Evolutionary conservation across 2,329 filamentous ascomycete genomes (phyloP), one percentile per base, ranked within the genome.

Genomic region (Fusarium poae): DNA sequence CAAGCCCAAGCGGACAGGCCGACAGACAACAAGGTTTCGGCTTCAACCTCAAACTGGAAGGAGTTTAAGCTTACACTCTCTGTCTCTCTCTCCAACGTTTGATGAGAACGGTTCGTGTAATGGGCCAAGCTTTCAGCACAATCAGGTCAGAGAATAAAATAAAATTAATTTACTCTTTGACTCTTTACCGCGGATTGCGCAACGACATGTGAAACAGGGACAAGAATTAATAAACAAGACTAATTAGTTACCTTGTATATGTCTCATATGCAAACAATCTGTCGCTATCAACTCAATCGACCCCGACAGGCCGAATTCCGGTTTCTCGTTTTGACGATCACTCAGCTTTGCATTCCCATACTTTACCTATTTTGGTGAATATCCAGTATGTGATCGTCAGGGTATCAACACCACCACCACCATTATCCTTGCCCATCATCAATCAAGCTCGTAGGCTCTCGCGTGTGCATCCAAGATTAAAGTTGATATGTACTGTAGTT

Each of bases 21-120:
- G 72, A 74, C 29, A 65, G 6, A 27, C 27, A 27, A 27, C 59
- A 63, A 68, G 52, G 46, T 54, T 68, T 73, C 71, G 71, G 72
- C n/a, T 34, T 32, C 37, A 23, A 45, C 43, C 62, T 65, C 54
- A 40, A 65, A 65, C 29, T 51, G 62, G 62, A 65, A 65, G 62
- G 62, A 65, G 62, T 54, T 53, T 53, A 65, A 40, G 11, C 35
- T 39, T 35, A 39, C n/a, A 16, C 30, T 32, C 30, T 32, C 30
- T 32, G 11, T 32, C 10, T 30, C 11, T 16, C 13, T 32, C 16
- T 18, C 12, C 35, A 39, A 39, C 12, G 35, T 21, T 21, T n/a
- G n/a, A n/a, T n/a, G 46, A 18, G 46, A 44, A 62, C 48, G 20
- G 35, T 30, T 39, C 29, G 34, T 48, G 62, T 15, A 9, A 18